These are phyloP conservation scores for Phialophora verrucosa DNA, from an alignment of 2,329 filamentous ascomycete genomes.

Conservation along the genomic window DNA sequence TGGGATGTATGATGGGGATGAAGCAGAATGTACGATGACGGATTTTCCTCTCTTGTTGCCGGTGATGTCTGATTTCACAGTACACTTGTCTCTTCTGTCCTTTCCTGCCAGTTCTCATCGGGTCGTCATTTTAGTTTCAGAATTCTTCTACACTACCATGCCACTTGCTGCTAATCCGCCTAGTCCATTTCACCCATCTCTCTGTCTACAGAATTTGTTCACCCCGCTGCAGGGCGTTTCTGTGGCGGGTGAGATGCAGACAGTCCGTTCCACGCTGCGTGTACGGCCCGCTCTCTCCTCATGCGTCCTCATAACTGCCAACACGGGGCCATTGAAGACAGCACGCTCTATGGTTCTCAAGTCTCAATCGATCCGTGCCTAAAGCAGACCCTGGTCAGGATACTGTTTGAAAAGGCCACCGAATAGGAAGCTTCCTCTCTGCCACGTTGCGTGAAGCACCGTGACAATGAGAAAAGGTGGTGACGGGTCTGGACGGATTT, in stretches of 20 bases:
- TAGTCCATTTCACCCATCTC: background rate
- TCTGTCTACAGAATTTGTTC: background rate
- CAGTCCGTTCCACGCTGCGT: background rate
- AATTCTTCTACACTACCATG: background rate
- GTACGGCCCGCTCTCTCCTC: background rate
- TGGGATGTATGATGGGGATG: background rate
- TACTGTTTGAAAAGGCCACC: background rate
- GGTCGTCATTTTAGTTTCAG: background rate
- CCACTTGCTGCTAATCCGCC: background rate
- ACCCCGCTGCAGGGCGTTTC: background rate
- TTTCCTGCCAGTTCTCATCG: background rate
- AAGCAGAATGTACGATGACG: background rate
- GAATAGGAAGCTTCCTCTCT: slow-evolving; percentile 17
- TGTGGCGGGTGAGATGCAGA: background rate
- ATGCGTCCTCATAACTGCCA: background rate
- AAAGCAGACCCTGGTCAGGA: background rate
- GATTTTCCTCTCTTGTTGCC: background rate
- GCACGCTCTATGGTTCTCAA: background rate
- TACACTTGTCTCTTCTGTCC: background rate
- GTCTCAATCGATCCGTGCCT: background rate
- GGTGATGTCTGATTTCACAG: background rate
- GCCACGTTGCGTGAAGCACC: slow-evolving; percentile 24
- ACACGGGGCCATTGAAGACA: too few relatives aligned
- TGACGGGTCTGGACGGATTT: background rate
- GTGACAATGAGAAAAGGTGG: slow-evolving; percentile 27